Evolutionary conservation across 2,329 filamentous ascomycete species (phyloP), one percentile per base, ranked within the genome.

Genomic region (Paracoccidioides brasiliensis): DNA sequence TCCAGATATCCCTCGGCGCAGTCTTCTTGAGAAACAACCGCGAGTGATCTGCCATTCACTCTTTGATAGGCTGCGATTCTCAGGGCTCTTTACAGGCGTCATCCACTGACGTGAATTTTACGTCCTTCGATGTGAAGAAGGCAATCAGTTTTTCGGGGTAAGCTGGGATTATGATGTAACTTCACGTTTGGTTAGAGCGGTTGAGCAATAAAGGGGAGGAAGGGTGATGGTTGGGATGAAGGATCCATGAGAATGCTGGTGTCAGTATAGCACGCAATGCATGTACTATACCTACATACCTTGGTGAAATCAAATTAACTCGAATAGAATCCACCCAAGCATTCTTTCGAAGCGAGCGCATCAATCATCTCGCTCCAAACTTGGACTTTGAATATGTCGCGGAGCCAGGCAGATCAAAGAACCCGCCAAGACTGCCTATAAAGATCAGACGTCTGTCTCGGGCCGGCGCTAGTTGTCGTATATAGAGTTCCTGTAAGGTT

Each of bases 401-500:
- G 4, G 59, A 62, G 6, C 67, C 62, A 0, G 66, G 64, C 44
- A 65, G 61, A 54, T 69, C 68, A 10, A 71, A 57, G 51, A 67
- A 72, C 7, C 65, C 68, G 0, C 67, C 67, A 6, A 68, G 61
- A 30, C 66, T 70, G 9, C 68, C 65, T 51, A 70, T 69, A 30
- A 71, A 56, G 33, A 70, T 57, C 46, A 71, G 57, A 53, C 62
- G 66, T 4, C 63, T 67, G 57, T 66, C 67, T 12, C 58, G 59
- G 10, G 58, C 52, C 45, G 64, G 57, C 44, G 64, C 65, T 32
- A 55, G 44, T 37, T 56, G 70, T 68, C 0, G 76, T 77, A 61
- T 76, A 77, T 3, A 75, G 55, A 0, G 68, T 69, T 2, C 75
- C 75, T 4, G 68, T 61, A 9, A 74, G 59, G 53, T 75, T 74